Evolutionary conservation across 2,329 filamentous ascomycete species (phyloP).

Genomic region (Talaromyces sp.): DNA sequence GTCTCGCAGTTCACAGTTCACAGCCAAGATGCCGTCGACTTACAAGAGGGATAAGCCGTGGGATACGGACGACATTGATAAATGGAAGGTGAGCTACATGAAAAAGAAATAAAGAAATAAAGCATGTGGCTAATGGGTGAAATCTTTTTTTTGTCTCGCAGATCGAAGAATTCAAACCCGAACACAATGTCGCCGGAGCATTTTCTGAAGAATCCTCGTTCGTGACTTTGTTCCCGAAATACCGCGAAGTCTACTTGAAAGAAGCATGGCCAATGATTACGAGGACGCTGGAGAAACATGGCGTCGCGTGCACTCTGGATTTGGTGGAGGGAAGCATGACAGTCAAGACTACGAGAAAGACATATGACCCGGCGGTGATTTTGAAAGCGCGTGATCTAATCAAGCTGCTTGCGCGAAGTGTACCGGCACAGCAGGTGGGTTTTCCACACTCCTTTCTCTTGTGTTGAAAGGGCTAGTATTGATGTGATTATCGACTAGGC

Average conservation of each 20-base stretch:
- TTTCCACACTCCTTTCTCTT: background rate
- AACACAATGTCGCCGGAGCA: conserved; percentile 78
- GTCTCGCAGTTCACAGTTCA: background rate
- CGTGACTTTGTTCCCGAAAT: conserved; percentile 79
- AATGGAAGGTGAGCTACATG: conserved; percentile 66
- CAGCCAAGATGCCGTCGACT: conserved; percentile 71
- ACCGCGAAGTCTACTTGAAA: conserved; percentile 88
- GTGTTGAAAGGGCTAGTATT: background rate
- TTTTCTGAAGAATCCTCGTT: conserved; percentile 95
- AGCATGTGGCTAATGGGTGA: background rate
- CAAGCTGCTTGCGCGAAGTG: conserved; percentile 83
- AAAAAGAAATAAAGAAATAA: background rate
- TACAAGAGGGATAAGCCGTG: conserved; percentile 87
- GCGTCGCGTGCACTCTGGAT: conserved; percentile 88
- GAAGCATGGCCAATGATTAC: conserved; percentile 92
- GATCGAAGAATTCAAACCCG: conserved; percentile 76
- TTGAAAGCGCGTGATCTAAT: conserved; percentile 92
- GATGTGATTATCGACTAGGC: conserved; percentile 43
- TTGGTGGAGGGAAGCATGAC: conserved; percentile 95
- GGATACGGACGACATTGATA: conserved; percentile 96
- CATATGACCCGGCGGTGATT: conserved; percentile 86
- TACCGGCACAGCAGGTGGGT: conserved; percentile 71
- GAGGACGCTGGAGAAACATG: conserved; percentile 75
- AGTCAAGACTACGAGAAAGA: conserved; percentile 89
- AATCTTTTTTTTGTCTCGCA: conserved; percentile 23